These are phyloP conservation scores for Phyllosticta citribraziliensis DNA, from an alignment of 2,329 filamentous ascomycete species.

Conservation along the genomic window DNA sequence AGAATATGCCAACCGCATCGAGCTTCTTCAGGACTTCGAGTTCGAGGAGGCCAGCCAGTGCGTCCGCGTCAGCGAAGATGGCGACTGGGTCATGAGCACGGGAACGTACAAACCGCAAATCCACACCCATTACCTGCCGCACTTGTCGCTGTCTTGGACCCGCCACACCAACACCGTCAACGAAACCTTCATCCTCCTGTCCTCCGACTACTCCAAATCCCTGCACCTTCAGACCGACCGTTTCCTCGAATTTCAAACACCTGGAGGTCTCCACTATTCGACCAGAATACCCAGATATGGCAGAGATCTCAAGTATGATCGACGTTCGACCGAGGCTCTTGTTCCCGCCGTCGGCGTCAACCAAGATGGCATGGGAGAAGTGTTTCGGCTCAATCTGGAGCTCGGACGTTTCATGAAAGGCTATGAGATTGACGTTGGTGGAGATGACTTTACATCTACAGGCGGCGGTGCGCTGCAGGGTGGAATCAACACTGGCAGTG, in stretches of 20 bases:
- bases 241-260: slow-evolving; percentile 85
- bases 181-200: slow-evolving; percentile 80
- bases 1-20: slow-evolving; percentile 87
- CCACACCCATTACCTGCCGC: slow-evolving; percentile 88
- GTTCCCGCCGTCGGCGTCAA: slow-evolving; percentile 84
- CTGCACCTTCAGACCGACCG: slow-evolving; percentile 88
- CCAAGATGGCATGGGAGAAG: slow-evolving; percentile 75
- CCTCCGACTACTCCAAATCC: slow-evolving; percentile 72
- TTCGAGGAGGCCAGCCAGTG: slow-evolving; percentile 93
- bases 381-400: slow-evolving; percentile 87
- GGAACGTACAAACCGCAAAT: slow-evolving; percentile 77
- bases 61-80: slow-evolving; percentile 84
- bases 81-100: slow-evolving; percentile 94
- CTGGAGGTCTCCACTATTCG: slow-evolving; percentile 76
- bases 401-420: slow-evolving; percentile 88
- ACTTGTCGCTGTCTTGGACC: slow-evolving; percentile 86
- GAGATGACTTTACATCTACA: slow-evolving; percentile 58
- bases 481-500: slow-evolving; percentile 71
- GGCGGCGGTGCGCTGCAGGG: slow-evolving; percentile 74
- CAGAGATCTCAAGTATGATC: slow-evolving; percentile 78
- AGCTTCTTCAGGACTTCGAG: slow-evolving; percentile 93
- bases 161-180: slow-evolving; percentile 84
- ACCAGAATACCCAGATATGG: slow-evolving; percentile 90
- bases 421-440: slow-evolving; percentile 83
- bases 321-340: slow-evolving; percentile 70